Percentiles rank a stretch among this genome's conserved stretches.
phyloP scores from a whole-genome alignment of 2,329 filamentous ascomycete genomes.

The Fusarium albidum region DNA sequence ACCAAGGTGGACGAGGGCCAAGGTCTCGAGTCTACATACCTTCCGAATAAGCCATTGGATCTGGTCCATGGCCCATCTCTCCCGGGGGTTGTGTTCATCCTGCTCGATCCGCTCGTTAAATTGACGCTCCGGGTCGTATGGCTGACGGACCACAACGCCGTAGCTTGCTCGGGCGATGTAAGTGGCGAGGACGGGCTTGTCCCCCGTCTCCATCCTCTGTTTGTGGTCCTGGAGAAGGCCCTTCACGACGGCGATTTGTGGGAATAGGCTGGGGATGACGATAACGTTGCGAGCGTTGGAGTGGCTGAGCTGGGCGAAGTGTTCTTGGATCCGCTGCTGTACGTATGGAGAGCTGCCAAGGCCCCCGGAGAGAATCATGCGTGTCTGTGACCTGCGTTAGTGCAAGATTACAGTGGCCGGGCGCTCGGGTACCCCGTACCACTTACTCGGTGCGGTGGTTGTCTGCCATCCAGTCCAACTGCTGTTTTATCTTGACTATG shows the following conservation, averaged over 20 bases:
- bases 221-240: conserved; percentile 60
- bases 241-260: conserved; percentile 63
- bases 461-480: conserved; percentile 50
- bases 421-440: conserved; percentile 24
- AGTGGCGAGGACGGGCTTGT: conserved; percentile 51
- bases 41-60: conserved; percentile 37
- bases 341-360: conserved; percentile 56
- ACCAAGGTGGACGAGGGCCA: not conserved
- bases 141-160: conserved; percentile 12
- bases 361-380: conserved; percentile 55
- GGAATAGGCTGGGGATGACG: conserved; percentile 57
- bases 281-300: conserved; percentile 42
- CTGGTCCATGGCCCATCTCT: conserved; percentile 19
- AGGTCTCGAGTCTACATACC: no score
- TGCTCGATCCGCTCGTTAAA: conserved; percentile 10
- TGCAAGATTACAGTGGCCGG: not conserved
- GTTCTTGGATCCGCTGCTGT: conserved; percentile 49
- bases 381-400: conserved; percentile 39
- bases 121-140: conserved; percentile 4
- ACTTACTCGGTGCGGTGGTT: conserved; percentile 45
- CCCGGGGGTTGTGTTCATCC: conserved; percentile 1
- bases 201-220: conserved; percentile 53
- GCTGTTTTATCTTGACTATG: conserved; percentile 48
- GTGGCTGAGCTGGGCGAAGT: conserved; percentile 45
- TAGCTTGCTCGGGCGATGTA: conserved; percentile 37